Evolutionary conservation across 352 stramenopile genomes (phyloP).

Genomic region (Phytophthora ramorum): DNA sequence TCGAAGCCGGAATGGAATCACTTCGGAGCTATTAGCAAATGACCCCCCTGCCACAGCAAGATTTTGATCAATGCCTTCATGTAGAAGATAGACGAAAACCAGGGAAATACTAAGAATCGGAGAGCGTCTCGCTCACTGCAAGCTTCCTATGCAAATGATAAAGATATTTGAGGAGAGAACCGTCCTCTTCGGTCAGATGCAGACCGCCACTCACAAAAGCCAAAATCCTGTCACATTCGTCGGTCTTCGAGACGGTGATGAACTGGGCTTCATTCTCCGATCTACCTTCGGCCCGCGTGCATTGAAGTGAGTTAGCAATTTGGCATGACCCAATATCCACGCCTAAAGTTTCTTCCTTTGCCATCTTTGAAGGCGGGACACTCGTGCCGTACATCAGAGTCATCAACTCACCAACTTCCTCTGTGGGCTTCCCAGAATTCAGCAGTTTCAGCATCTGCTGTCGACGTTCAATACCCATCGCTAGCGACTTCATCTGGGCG

Average conservation of each 20-base stretch:
- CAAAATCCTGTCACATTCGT: no score
- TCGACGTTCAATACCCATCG: neutral
- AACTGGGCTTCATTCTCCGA: neutral
- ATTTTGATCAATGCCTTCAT: conserved; percentile 25
- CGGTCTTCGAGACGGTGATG: neutral
- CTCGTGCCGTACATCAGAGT: neutral
- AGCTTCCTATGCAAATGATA: no score
- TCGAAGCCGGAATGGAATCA: neutral
- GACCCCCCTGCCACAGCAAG: conserved; percentile 33
- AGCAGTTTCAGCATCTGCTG: conserved; percentile 1
- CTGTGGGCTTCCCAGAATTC: neutral
- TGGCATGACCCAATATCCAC: neutral
- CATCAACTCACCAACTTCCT: neutral
- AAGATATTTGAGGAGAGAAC: no score
- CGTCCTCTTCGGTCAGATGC: no score
- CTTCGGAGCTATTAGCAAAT: neutral
- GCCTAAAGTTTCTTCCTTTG: neutral
- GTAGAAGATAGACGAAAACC: no score
- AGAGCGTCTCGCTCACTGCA: no score
- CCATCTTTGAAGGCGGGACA: neutral
- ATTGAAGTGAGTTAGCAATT: neutral
- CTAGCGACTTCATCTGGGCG: neutral
- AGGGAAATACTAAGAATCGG: neutral
- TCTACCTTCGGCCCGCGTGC: neutral
- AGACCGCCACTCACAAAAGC: no score